Evolutionary conservation across 441 rosid genomes (phyloP).

Genomic region (Syzygium syzygioides): DNA sequence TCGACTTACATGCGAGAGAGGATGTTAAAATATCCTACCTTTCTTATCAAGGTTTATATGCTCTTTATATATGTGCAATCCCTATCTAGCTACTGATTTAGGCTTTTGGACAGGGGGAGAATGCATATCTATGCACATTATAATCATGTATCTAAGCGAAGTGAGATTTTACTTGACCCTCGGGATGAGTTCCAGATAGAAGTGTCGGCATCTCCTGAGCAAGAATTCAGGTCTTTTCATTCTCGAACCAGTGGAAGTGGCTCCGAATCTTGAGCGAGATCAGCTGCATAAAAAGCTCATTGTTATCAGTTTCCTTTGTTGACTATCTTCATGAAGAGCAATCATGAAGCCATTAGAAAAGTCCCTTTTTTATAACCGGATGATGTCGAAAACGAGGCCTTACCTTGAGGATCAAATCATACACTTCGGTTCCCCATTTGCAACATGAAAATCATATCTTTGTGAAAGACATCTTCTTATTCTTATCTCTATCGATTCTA

Average conservation of each 20-base stretch:
- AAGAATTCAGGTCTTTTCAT: neutral
- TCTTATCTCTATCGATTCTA: neutral
- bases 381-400: conserved; percentile 8
- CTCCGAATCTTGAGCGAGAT: neutral
- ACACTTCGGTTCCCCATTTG: neutral
- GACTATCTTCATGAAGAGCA: neutral
- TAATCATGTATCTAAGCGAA: neutral
- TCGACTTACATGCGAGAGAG: rapidly evolving
- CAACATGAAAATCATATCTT: neutral
- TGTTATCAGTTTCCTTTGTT: neutral
- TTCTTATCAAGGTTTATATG: neutral
- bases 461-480: conserved; percentile 7
- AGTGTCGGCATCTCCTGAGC: neutral
- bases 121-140: too few species aligned
- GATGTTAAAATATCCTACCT: rapidly evolving
- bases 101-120: neutral
- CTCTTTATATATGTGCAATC: too few species aligned
- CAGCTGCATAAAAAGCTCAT: neutral
- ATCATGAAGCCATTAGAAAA: too few species aligned
- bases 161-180: neutral
- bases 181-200: neutral
- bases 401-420: neutral
- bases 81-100: too few species aligned
- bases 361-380: neutral
- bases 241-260: neutral